phyloP scores from a whole-genome alignment of 495 filamentous ascomycete species.

The Penicillium coprophilum region DNA sequence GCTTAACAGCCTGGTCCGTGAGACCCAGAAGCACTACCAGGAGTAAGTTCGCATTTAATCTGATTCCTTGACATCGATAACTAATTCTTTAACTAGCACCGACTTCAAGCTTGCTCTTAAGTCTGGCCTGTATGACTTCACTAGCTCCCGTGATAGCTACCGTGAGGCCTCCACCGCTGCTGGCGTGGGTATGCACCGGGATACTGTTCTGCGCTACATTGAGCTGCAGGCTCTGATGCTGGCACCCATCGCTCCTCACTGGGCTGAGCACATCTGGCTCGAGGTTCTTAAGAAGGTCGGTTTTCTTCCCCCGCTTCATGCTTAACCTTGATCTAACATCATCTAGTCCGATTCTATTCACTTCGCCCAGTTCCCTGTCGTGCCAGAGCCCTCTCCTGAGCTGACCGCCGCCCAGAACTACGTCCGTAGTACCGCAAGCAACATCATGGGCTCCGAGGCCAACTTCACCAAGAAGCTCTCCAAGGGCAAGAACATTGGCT shows the following conservation, averaged over 20 bases:
- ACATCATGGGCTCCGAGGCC: slow-evolving; percentile 84
- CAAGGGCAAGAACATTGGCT: slow-evolving; percentile 79
- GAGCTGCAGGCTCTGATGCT: slow-evolving; percentile 83
- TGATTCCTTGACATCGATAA: not conserved
- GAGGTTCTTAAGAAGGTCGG: slow-evolving; percentile 76
- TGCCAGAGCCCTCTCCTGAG: slow-evolving; percentile 57
- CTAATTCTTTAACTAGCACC: slow-evolving; percentile 51
- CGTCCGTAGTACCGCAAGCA: slow-evolving; percentile 68
- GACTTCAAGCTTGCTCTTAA: slow-evolving; percentile 92
- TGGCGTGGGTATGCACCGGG: slow-evolving; percentile 79
- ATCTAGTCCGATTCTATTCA: slow-evolving; percentile 65
- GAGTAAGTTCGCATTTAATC: slow-evolving; percentile 41
- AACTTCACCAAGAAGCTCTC: slow-evolving; percentile 76
- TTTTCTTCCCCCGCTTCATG: not conserved
- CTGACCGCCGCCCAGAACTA: slow-evolving; percentile 80
- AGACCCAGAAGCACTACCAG: slow-evolving; percentile 74
- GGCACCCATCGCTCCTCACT: slow-evolving; percentile 83
- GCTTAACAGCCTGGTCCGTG: slow-evolving; percentile 76
- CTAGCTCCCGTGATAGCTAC: slow-evolving; percentile 83
- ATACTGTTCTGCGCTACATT: slow-evolving; percentile 72
- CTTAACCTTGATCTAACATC: slow-evolving; percentile 21
- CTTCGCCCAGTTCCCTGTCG: slow-evolving; percentile 70
- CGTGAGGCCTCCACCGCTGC: slow-evolving; percentile 73
- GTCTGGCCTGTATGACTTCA: slow-evolving; percentile 85
- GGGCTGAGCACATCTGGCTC: slow-evolving; percentile 90